phyloP scores from a whole-genome alignment of 139 green algal species.

The Chlamydomonas asymmetrica region DNA sequence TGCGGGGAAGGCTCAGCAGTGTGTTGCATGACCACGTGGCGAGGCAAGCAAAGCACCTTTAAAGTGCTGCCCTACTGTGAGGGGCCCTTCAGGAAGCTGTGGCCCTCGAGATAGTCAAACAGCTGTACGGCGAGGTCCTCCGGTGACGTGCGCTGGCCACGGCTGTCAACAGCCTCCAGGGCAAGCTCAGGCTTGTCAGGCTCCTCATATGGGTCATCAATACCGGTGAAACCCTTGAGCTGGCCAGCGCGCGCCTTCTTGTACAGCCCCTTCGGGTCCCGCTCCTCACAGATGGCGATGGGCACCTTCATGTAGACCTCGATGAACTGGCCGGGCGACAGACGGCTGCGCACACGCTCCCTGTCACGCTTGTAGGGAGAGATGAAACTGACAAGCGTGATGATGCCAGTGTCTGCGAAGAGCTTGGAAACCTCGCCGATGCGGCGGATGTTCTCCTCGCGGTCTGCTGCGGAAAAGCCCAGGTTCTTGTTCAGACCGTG shows the following conservation, averaged over 20 bases:
- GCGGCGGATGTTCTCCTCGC: slow-evolving; percentile 94
- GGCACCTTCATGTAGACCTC: slow-evolving; percentile 94
- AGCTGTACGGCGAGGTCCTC: slow-evolving; percentile 69
- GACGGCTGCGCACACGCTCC: slow-evolving; percentile 60
- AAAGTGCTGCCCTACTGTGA: no score
- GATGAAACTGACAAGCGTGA: slow-evolving; percentile 94
- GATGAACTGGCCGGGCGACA: slow-evolving; percentile 74
- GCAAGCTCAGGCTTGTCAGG: slow-evolving; percentile 79
- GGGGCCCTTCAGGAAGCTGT: slow-evolving; percentile 34
- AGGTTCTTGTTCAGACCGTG: slow-evolving; percentile 94
- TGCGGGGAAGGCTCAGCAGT: no score
- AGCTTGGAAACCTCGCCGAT: slow-evolving; percentile 94
- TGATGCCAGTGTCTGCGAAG: slow-evolving; percentile 83
- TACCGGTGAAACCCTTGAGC: slow-evolving; percentile 92
- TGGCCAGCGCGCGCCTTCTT: slow-evolving; percentile 89
- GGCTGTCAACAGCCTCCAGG: slow-evolving; percentile 65
- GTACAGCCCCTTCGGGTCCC: slow-evolving; percentile 96
- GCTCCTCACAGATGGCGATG: slow-evolving; percentile 85
- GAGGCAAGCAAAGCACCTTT: no score
- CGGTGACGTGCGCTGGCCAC: slow-evolving; percentile 57
- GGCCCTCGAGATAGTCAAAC: slow-evolving; percentile 59
- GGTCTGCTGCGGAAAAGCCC: slow-evolving; percentile 80
- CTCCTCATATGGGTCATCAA: slow-evolving; percentile 94
- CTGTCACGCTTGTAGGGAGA: slow-evolving; percentile 87
- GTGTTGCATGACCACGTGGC: no score